Evolutionary conservation across 371 early-diverging fungal species (phyloP).

Genomic region (Rhizopus microsporus): DNA sequence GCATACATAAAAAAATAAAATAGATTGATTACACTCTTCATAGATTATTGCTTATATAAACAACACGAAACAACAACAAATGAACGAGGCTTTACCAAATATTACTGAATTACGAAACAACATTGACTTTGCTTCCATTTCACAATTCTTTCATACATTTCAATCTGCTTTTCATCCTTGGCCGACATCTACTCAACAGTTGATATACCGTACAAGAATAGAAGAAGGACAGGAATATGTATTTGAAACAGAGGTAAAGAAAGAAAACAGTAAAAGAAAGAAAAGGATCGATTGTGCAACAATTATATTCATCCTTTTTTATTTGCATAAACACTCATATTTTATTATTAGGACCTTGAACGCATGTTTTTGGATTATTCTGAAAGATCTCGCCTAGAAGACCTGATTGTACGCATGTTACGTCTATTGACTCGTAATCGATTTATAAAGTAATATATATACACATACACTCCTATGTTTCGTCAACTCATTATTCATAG

Average conservation of each 20-base stretch:
- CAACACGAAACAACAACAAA: background rate
- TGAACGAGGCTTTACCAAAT: constrained; percentile 21
- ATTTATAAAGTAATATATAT: constrained; percentile 38
- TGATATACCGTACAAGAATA: constrained; percentile 21
- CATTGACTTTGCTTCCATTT: constrained; percentile 49
- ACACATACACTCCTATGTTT: background rate
- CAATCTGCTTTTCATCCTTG: constrained; percentile 47
- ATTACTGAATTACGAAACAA: constrained; percentile 42
- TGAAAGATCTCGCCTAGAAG: constrained; percentile 37
- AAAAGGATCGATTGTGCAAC: constrained; percentile 6
- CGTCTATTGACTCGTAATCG: constrained; percentile 41
- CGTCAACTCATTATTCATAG: constrained; percentile 28
- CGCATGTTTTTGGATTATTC: constrained; percentile 38
- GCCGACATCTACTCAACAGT: constrained; percentile 23
- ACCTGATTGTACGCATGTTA: constrained; percentile 44
- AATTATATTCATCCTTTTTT: constrained; percentile 5
- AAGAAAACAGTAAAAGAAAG: background rate
- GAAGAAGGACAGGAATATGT: constrained; percentile 14
- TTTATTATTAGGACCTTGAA: constrained; percentile 40
- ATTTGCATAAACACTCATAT: constrained; percentile 10
- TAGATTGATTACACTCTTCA: too few relatives aligned
- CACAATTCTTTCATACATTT: constrained; percentile 50
- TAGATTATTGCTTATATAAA: too few relatives aligned
- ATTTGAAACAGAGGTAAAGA: constrained; percentile 30
- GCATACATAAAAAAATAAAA: constrained; percentile 1